Evolutionary conservation across 1,284 basidiomycete genomes (phyloP).

Genomic region (Cutaneotrichosporon arboriforme): DNA sequence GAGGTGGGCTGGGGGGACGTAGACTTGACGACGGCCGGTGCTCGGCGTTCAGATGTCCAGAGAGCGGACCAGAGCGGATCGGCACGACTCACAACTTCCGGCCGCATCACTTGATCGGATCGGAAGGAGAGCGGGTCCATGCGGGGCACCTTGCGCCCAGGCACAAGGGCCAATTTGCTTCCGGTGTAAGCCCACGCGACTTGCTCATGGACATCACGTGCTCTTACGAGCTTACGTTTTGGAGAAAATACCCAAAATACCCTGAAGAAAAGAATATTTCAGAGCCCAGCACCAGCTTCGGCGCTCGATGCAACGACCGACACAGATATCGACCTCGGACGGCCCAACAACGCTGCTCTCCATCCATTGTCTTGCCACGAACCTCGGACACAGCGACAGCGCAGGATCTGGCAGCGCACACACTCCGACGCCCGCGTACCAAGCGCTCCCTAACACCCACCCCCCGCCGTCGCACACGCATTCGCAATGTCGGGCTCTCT

Average conservation of each 20-base stretch:
- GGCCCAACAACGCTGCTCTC: too few species aligned
- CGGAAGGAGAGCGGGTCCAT: too few species aligned
- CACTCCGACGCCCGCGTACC: not conserved
- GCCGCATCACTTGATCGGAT: not conserved
- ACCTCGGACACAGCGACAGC: too few species aligned
- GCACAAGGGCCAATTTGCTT: too few species aligned
- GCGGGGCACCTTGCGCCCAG: too few species aligned
- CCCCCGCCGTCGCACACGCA: not conserved
- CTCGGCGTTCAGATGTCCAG: too few species aligned
- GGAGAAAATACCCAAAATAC: not conserved
- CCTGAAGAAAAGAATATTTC: not conserved
- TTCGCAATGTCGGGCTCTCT: slow-evolving; percentile 48
- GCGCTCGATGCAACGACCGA: not conserved
- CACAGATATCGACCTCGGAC: not conserved
- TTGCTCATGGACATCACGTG: too few species aligned
- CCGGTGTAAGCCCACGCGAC: too few species aligned
- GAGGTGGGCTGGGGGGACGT: not conserved
- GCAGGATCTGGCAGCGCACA: too few species aligned
- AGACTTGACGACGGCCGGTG: not conserved
- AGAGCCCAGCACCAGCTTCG: not conserved
- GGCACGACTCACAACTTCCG: not conserved
- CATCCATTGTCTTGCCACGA: too few species aligned
- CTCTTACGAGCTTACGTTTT: too few species aligned
- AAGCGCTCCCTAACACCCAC: not conserved
- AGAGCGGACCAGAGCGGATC: not conserved